phyloP scores from a whole-genome alignment of 176 grass and related monocot species.

The Saccharum officinarum region DNA sequence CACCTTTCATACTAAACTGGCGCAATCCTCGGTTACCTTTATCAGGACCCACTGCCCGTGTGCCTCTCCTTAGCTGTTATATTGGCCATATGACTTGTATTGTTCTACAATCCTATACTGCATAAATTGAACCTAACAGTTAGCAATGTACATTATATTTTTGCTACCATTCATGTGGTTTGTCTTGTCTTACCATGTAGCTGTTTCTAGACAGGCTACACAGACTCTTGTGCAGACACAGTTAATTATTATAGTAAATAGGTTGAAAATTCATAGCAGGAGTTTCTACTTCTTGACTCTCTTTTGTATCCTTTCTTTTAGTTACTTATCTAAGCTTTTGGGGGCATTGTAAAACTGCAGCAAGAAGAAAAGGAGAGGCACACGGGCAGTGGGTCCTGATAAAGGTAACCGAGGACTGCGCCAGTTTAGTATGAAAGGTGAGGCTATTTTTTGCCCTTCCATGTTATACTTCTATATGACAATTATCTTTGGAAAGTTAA shows the following conservation, averaged over 20 bases:
- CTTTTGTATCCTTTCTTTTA: not conserved
- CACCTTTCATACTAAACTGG: conserved; percentile 97
- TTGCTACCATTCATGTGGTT: not conserved
- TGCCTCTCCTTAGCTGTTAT: conserved; percentile 52
- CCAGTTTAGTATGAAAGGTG: conserved; percentile 97
- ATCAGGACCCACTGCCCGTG: conserved; percentile 72
- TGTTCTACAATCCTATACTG: not conserved
- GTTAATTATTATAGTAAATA: not conserved
- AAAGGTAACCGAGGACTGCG: conserved; percentile 92
- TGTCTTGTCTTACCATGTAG: not conserved
- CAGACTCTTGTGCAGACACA: not conserved
- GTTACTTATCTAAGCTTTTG: conserved; percentile 9
- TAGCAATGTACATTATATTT: not conserved
- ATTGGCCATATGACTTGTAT: not conserved
- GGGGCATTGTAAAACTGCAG: conserved; percentile 38
- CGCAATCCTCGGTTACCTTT: conserved; percentile 92
- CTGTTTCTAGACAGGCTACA: not conserved
- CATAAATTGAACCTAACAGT: not conserved
- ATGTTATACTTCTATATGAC: conserved; percentile 1
- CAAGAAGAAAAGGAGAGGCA: conserved; percentile 93
- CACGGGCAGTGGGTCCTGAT: conserved; percentile 72
- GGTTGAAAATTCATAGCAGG: not conserved
- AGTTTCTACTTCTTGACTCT: not conserved
- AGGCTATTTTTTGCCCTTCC: not conserved
- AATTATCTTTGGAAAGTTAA: conserved; percentile 14